These are phyloP conservation scores for Ceriops tagal DNA, from an alignment of 345 rosid genomes.

Conservation along the genomic window DNA sequence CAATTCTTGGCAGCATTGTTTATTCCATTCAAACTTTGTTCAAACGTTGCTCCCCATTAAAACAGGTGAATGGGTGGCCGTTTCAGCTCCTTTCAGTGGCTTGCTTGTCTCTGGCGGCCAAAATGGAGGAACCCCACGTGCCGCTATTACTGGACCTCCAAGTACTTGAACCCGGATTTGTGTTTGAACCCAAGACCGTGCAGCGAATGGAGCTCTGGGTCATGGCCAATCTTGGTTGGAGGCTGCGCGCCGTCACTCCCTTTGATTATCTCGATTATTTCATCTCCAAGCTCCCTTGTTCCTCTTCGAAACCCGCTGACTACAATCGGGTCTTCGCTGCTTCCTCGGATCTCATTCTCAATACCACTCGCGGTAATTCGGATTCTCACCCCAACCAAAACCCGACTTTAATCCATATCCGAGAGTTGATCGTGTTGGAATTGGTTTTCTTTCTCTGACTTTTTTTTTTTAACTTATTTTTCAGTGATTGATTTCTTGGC, in stretches of 20 bases:
- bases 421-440: not conserved
- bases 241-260: slow-evolving; percentile 51
- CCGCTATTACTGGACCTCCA: slow-evolving; percentile 55
- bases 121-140: slow-evolving; percentile 53
- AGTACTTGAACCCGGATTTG: slow-evolving; percentile 44
- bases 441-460: not conserved
- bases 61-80: slow-evolving; percentile 46
- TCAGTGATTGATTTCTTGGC: slow-evolving; percentile 59
- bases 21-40: too few species aligned
- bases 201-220: slow-evolving; percentile 61
- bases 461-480: not conserved
- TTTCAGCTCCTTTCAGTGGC: slow-evolving; percentile 69
- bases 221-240: slow-evolving; percentile 51
- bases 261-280: slow-evolving; percentile 51
- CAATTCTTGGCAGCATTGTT: not conserved
- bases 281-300: slow-evolving; percentile 31
- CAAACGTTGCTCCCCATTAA: too few species aligned
- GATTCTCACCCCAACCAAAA: not conserved
- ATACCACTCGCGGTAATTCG: slow-evolving; percentile 49
- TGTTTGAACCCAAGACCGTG: slow-evolving; percentile 48
- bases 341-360: slow-evolving; percentile 53
- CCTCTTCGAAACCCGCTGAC: slow-evolving; percentile 12
- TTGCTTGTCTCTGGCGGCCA: slow-evolving; percentile 64
- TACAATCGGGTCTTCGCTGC: slow-evolving; percentile 26
- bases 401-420: not conserved